Conservation (phyloP, 2,329 filamentous ascomycete species). For the Cadophora gregata region DNA sequence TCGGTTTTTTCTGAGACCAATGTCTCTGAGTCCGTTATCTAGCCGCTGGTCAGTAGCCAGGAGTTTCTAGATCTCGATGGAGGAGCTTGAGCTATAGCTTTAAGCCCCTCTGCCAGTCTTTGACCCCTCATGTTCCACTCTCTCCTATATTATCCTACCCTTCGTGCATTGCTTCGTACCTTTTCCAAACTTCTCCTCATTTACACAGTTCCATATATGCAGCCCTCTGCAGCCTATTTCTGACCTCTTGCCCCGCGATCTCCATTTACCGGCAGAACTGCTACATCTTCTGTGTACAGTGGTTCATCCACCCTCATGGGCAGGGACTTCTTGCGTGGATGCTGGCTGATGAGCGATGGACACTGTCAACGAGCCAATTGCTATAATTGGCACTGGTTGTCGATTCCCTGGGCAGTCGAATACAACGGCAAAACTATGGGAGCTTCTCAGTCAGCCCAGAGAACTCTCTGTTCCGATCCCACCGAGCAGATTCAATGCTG, state of each 20-base stretch:
- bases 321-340: not conserved
- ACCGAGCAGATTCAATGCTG: conserved; percentile 51
- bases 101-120: not conserved
- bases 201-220: not conserved
- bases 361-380: conserved; percentile 23
- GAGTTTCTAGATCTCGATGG: not conserved
- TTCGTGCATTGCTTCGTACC: not conserved
- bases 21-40: not conserved
- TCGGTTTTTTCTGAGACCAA: not conserved
- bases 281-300: not conserved
- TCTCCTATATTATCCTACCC: not conserved
- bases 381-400: conserved; percentile 25
- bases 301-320: too few species aligned
- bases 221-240: not conserved
- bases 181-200: not conserved
- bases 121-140: not conserved
- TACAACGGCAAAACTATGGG: conserved; percentile 43
- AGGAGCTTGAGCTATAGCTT: not conserved
- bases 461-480: conserved; percentile 38
- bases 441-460: conserved; percentile 38
- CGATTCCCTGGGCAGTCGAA: conserved; percentile 29
- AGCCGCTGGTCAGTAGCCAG: conserved; percentile 1
- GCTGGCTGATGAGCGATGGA: not conserved
- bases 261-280: not conserved
- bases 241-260: not conserved